Conservation (phyloP, 805 yeast species). For the Cyberlindnera sargentensis region DNA sequence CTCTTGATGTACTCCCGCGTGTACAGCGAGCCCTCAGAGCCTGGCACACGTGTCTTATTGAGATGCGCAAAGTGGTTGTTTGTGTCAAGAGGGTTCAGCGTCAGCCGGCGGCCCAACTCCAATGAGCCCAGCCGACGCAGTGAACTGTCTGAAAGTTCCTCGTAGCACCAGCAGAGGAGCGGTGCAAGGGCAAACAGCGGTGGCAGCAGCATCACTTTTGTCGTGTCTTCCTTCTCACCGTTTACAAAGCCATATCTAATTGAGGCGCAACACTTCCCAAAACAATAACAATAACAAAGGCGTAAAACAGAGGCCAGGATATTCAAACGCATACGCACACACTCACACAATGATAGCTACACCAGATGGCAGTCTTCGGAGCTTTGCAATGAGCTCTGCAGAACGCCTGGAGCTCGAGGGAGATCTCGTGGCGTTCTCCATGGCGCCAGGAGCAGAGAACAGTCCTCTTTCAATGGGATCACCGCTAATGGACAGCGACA, state of each 20-base stretch:
- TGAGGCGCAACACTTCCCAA: no score
- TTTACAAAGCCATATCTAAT: no score
- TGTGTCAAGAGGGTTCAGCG: conserved; percentile 9
- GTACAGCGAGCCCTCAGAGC: conserved; percentile 31
- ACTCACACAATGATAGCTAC: no score
- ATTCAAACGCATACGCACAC: no score
- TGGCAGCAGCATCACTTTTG: neutral
- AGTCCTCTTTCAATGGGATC: no score
- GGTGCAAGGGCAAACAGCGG: neutral
- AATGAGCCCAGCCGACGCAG: conserved; percentile 5
- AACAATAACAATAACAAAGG: neutral
- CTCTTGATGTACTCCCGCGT: conserved; percentile 31
- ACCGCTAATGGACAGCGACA: neutral
- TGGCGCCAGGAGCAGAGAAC: no score
- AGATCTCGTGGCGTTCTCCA: no score
- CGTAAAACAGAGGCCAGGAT: no score
- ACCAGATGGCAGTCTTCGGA: no score
- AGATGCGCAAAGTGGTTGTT: conserved; percentile 24
- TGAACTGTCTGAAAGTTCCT: conserved; percentile 2
- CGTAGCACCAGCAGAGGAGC: neutral
- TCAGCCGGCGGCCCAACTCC: conserved; percentile 9
- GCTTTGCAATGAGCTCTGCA: no score
- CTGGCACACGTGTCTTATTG: conserved; percentile 36
- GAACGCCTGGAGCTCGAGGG: no score
- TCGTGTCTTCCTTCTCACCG: neutral